These are phyloP conservation scores for Melampsora americana DNA, from an alignment of 1,284 basidiomycete genomes.

Conservation along the genomic window DNA sequence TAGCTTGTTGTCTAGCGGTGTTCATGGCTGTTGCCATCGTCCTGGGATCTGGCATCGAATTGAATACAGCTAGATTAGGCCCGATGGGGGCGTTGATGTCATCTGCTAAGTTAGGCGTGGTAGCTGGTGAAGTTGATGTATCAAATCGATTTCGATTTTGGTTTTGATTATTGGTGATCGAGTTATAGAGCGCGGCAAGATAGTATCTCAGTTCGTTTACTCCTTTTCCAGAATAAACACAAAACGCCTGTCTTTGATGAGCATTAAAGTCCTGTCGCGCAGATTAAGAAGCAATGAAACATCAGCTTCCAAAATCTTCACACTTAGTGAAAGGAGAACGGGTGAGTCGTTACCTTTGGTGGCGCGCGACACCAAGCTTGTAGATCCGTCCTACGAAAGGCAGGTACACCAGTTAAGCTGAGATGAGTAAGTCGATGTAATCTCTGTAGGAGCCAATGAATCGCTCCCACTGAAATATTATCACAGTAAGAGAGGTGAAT, in stretches of 20 bases:
- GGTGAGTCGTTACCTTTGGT: conserved; percentile 76
- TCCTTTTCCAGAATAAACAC: conserved; percentile 92
- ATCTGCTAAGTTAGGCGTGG: conserved; percentile 7
- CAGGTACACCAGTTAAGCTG: conserved; percentile 89
- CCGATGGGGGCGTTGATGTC: conserved; percentile 11
- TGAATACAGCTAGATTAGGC: conserved; percentile 39
- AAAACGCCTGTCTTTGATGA: conserved; percentile 86
- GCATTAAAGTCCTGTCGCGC: conserved; percentile 75
- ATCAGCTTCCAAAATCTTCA: not conserved
- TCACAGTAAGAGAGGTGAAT: conserved; percentile 98
- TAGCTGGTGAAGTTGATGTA: conserved; percentile 9
- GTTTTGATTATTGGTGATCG: conserved; percentile 19
- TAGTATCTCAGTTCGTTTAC: conserved; percentile 77
- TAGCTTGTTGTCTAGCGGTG: conserved; percentile 33
- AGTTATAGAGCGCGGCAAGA: conserved; percentile 55
- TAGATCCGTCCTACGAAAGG: conserved; percentile 78
- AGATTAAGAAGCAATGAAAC: conserved; percentile 7
- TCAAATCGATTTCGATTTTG: not conserved
- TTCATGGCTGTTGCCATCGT: conserved; percentile 41
- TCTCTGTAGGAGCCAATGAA: conserved; percentile 83
- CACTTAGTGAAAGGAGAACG: conserved; percentile 1
- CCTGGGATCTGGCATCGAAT: conserved; percentile 34
- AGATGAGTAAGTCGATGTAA: conserved; percentile 87
- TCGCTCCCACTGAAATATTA: conserved; percentile 83
- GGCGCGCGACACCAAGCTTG: conserved; percentile 86